Evolutionary conservation across 805 yeast genomes (phyloP).

Genomic region (Metschnikowia aberdeeniae): DNA sequence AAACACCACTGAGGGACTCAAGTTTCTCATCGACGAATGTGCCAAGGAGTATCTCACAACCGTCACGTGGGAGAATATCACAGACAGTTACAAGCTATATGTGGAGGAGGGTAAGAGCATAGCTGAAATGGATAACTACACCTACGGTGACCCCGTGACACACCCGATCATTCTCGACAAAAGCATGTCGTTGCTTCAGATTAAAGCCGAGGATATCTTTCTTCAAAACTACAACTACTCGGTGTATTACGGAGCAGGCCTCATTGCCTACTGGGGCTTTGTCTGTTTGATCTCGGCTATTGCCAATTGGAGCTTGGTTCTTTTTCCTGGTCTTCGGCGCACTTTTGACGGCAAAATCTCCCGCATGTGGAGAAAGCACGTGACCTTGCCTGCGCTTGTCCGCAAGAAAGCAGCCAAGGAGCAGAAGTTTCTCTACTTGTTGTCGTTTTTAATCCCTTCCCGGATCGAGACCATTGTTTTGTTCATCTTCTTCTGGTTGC

Average conservation of each 20-base stretch:
- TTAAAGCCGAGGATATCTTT: constrained; percentile 28
- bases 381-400: constrained; percentile 27
- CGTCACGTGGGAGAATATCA: constrained; percentile 8
- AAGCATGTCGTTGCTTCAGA: constrained; percentile 8
- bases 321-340: constrained; percentile 36
- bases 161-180: constrained; percentile 13
- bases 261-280: constrained; percentile 47
- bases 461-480: constrained; percentile 22
- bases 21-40: constrained; percentile 9
- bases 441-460: constrained; percentile 29
- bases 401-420: constrained; percentile 12
- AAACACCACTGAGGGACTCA: constrained; percentile 5
- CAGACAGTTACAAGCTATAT: constrained; percentile 9
- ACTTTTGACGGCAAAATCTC: constrained; percentile 26
- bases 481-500: constrained; percentile 18
- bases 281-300: constrained; percentile 41
- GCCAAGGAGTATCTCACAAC: constrained; percentile 4
- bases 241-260: constrained; percentile 31
- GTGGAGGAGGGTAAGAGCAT: constrained; percentile 5
- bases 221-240: constrained; percentile 41
- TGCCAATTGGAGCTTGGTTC: constrained; percentile 36
- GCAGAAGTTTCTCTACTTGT: constrained; percentile 10
- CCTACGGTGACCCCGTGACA: constrained; percentile 23
- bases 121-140: constrained; percentile 8
- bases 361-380: constrained; percentile 23